A percentile compares a stretch with the other conserved stretches of the same genome.
Evolutionary conservation across 805 yeast genomes (phyloP).

Genomic region (Teunomyces lycoperdinae): DNA sequence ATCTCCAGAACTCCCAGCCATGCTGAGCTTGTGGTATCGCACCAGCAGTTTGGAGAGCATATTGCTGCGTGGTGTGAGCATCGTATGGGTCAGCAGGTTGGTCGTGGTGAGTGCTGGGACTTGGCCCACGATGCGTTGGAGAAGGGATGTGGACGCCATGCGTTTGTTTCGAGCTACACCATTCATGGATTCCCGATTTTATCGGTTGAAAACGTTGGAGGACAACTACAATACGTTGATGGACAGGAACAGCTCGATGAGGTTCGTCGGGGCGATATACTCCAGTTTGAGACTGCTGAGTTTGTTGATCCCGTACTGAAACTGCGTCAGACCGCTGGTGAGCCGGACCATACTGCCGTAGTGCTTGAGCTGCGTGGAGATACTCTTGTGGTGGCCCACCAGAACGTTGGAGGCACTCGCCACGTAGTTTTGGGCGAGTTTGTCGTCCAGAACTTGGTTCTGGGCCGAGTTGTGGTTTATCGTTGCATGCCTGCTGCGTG

Average conservation of each 20-base stretch:
- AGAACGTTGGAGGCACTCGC: constrained; percentile 45
- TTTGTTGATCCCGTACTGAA: constrained; percentile 37
- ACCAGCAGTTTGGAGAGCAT: constrained; percentile 46
- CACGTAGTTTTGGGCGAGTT: constrained; percentile 40
- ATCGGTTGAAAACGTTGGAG: constrained; percentile 16
- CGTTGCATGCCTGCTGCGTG: constrained; percentile 49
- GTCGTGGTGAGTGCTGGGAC: constrained; percentile 62
- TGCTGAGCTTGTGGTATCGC: constrained; percentile 30
- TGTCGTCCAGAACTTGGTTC: constrained; percentile 32
- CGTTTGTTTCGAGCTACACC: constrained; percentile 47
- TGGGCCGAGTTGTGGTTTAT: constrained; percentile 45
- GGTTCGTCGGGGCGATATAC: constrained; percentile 52
- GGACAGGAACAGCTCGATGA: constrained; percentile 29
- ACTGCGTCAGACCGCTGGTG: constrained; percentile 40
- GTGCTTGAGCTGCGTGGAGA: constrained; percentile 28
- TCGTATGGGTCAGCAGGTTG: constrained; percentile 45
- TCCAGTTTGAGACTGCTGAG: constrained; percentile 45
- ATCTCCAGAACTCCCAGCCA: constrained; percentile 24
- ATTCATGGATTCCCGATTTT: constrained; percentile 48
- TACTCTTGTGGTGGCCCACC: constrained; percentile 42
- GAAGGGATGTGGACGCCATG: constrained; percentile 57
- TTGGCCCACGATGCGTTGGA: constrained; percentile 49
- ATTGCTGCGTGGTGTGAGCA: constrained; percentile 56
- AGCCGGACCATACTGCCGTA: constrained; percentile 52
- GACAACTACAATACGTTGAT: constrained; percentile 20